Evolutionary conservation across 441 rosid genomes (phyloP), one percentile per base, ranked within the genome.

Genomic region (Cnidoscolus chayamansa): DNA sequence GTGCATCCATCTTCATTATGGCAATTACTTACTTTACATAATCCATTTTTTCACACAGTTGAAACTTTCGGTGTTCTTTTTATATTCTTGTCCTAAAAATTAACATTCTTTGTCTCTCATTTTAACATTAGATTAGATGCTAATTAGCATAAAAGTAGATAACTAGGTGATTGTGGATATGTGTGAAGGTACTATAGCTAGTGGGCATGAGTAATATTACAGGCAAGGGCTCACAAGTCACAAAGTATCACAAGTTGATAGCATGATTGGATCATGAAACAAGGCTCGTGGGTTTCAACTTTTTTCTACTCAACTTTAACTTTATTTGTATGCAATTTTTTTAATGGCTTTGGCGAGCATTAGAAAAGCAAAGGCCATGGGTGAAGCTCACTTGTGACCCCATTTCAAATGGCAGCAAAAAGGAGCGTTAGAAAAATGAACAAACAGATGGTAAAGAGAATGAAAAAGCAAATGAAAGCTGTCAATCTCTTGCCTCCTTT

Each of bases 231-330:
- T 68, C 60, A 48, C 40, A 19, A 11, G 11, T 20, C 54, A 35
- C 48, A 17, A 30, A 65, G 63, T 45, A 65, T 71, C 73, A 63
- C 80, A 45, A 74, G 83, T 72, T 79, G 84, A 74, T 16, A 71
- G 73, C 30, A 77, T 85, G 83, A 83, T 86, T 85, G 80, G 84
- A 83, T 82, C 85, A 77, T 77, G 80, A 88, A 85, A 83, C 85
- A 86, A 69, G 76, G 87, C 92, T 86, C 87, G 90, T 86, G 94
- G 84, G 76, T 81, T 81, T 30, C 74, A 67, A 72, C 82, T 78
- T 84, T 40, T 25, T 82, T 70, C 71, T 71, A 49, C 67, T 58
- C 73, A 32, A 59, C 66, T 79, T 81, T 68, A 19, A 8, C 51
- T 67, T 67, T 15, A 17, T 49, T 66, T n/a, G 66, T 67, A 40